Conservation (phyloP, 2,329 filamentous ascomycete species). For the Cercospora janseana region DNA sequence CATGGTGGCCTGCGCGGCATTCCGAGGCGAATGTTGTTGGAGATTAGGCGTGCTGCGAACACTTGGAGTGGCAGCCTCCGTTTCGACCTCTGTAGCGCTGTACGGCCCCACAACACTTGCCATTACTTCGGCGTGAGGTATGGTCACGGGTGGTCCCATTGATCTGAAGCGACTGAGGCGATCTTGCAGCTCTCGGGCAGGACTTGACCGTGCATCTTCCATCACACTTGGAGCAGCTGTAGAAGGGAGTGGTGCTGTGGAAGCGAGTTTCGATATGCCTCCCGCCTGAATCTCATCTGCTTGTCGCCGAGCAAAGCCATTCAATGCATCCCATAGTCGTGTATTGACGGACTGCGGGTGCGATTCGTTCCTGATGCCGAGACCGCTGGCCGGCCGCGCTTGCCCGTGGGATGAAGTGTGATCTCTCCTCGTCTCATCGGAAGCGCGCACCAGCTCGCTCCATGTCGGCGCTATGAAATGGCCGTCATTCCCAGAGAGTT, state of each 20-base stretch:
- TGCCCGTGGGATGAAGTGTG: background rate
- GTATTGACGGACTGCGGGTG: slow-evolving; percentile 33
- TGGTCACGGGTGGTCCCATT: slow-evolving; percentile 35
- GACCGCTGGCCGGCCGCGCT: slow-evolving; percentile 22
- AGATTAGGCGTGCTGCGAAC: slow-evolving; percentile 43
- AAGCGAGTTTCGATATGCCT: slow-evolving; percentile 30
- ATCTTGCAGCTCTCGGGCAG: slow-evolving; percentile 16
- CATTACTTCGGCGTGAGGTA: slow-evolving; percentile 24
- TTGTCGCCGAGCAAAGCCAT: slow-evolving; percentile 38
- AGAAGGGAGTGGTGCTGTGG: slow-evolving; percentile 24
- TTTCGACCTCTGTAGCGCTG: slow-evolving; percentile 48
- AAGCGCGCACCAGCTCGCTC: slow-evolving; percentile 25
- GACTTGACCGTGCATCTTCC: slow-evolving; percentile 27
- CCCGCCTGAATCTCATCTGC: slow-evolving; percentile 27
- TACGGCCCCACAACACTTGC: slow-evolving; percentile 39
- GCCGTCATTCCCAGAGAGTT: slow-evolving; percentile 7
- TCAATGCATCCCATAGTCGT: slow-evolving; percentile 38
- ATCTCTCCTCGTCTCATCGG: slow-evolving; percentile 14
- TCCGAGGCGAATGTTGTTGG: slow-evolving; percentile 14
- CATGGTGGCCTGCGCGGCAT: slow-evolving; percentile 8
- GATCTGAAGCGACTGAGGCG: slow-evolving; percentile 8
- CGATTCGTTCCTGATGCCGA: slow-evolving; percentile 31
- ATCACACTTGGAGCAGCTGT: slow-evolving; percentile 36
- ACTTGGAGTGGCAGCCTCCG: slow-evolving; percentile 50
- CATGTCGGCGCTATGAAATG: slow-evolving; percentile 25